Base-by-base conservation (phyloP, 495 filamentous ascomycete species). In the Pyronema domesticum region DNA sequence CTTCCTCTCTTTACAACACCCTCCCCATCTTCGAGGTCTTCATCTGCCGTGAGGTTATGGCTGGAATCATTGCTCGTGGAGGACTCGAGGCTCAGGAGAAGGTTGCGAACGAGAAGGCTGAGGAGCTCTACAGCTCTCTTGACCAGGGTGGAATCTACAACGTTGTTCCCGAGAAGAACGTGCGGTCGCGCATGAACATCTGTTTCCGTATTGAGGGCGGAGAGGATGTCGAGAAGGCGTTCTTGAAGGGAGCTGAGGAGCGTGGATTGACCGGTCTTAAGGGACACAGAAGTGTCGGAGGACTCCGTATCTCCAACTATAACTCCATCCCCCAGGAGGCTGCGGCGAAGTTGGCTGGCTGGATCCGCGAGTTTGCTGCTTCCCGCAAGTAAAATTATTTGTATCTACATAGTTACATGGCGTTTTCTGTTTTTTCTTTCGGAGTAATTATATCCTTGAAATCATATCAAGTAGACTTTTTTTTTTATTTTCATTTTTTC, bases 1-100 rank as follows among this genome's bases (percentile, higher is more conserved):
- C 88, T 69, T 87, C 87, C 71, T 86, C 80, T 57, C 73, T 96
- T 51, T 94, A 95, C 71, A 95, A 95, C 71, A 96, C 89, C 2
- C 74, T 96, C 23, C 85, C 84, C 57, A 95, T 96, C 61, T 94
- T 95, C 68, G 85, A 77, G 60, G 82, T 96, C 49, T 95, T 80
- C 74, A 78, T 96, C 53, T 85, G 86, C 17, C 83, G 85, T 30
- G 76, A 85, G 61, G 88, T 96, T 33, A 81, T 95, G 71, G 73
- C 76, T 42, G 73, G 74, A 47, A 71, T 88, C 3, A 71, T 89
- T 19, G 33, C 64, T 7, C 73, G 75, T 10, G 68, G 78, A 46
- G 85, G 83, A 64, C 77, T 94, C 1, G 70, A 74, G 35, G 82
- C 80, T 14, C 81, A 89, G 62, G 73, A 93, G 67, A 75, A 73